Conservation (phyloP, 2,329 filamentous ascomycete species). For the Phialocephala subalpina region DNA sequence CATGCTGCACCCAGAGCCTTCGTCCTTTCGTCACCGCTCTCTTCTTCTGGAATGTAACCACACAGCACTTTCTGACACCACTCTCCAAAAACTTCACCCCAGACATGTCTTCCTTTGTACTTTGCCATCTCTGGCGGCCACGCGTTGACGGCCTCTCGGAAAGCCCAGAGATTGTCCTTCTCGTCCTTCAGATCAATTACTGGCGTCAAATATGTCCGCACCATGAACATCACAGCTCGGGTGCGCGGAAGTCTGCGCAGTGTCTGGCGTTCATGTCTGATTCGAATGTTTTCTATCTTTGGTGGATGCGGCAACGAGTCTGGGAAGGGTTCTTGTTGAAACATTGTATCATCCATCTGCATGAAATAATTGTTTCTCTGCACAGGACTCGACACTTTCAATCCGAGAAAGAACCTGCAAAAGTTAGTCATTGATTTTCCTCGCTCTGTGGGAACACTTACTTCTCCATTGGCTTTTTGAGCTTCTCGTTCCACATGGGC, state of each 20-base stretch:
- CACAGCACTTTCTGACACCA: constrained; percentile 28
- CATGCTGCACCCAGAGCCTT: background rate
- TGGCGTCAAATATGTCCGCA: constrained; percentile 68
- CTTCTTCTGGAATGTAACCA: constrained; percentile 14
- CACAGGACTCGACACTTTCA: constrained; percentile 47
- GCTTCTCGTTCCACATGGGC: constrained; percentile 55
- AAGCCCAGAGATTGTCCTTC: constrained; percentile 75
- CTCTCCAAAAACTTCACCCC: constrained; percentile 66
- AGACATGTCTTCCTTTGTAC: constrained; percentile 81
- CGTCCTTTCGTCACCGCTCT: background rate
- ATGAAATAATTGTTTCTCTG: constrained; percentile 80
- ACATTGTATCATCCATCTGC: constrained; percentile 70
- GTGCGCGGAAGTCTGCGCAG: constrained; percentile 62
- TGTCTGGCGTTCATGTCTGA: constrained; percentile 71
- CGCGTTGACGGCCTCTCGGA: constrained; percentile 79
- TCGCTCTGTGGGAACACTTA: constrained; percentile 35
- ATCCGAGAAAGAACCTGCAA: constrained; percentile 50
- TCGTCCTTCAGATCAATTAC: constrained; percentile 61
- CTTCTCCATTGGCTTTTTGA: constrained; percentile 51
- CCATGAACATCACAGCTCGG: constrained; percentile 63
- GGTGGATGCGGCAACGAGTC: constrained; percentile 75
- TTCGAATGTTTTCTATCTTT: constrained; percentile 77
- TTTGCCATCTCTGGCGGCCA: constrained; percentile 78
- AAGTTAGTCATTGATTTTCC: constrained; percentile 4
- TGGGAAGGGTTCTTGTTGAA: constrained; percentile 39